Base-by-base conservation (phyloP, 1,284 basidiomycete species). In the Pseudozyma tsukubaensis region DNA sequence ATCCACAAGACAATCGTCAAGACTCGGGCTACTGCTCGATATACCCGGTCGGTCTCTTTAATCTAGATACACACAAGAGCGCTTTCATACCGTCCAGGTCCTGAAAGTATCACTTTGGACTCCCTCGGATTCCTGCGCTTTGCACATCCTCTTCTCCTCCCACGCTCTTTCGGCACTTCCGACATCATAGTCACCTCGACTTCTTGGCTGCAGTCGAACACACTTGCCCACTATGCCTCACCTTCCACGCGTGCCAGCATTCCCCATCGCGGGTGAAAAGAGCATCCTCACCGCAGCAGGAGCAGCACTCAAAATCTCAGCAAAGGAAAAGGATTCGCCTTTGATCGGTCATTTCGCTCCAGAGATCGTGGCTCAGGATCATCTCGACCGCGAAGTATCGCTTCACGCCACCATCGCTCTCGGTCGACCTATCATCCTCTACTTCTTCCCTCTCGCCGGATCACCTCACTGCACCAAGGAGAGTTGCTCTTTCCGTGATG, bases 391-490 rank as follows among this genome's bases (percentile, higher is more conserved):
- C 3, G 12, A 39, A 7, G 72, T 72, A n/a, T 80, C 78, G 3
- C 63, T 81, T 0, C 79, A 80, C 34, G 65, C 76, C 39, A 81
- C 79, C 34, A 78, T 81, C 43, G 34, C 42, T 2, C 59, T 81
- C 0, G 79, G 79, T 1, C 59, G 79, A 29, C 79, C 78, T 7
- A 79, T 81, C 47, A 57, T 78, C 14, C 70, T 81, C 39, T 80
- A 67, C 66, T 81, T 81, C 56, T 81, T 80, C 59, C 79, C 79
- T 9, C 71, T 81, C 5, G 78, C 79, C 14, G 79, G 79, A 10
- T 80, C 79, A 4, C 79, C 79, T 7, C 79, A 80, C 35, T 81
- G 78, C 54, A 81, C 73, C 10, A 64, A 68, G 42, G 69, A 81
- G 42, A 64, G 55, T 24, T 81, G 79, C 47, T 71, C 73, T 3